Base-by-base conservation (phyloP, 805 yeast species). In the Citeromyces matritensis region DNA sequence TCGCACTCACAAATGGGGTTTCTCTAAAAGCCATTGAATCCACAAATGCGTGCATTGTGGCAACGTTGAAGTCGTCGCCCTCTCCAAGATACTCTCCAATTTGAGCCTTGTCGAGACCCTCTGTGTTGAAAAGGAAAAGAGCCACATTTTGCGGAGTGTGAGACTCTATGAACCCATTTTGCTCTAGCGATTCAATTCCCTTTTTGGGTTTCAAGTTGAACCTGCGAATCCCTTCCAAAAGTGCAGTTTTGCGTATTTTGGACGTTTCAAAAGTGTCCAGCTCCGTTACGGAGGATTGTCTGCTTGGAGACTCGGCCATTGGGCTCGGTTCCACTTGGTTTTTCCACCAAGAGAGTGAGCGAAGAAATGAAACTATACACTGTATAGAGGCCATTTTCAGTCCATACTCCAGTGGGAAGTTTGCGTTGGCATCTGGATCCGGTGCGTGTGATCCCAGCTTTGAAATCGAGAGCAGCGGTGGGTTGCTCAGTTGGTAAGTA, bases 41-140 rank as follows among this genome's bases (percentile, higher is more conserved):
- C 19, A 88, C 94, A 58, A 91, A 91, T 5, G 84, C 79, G 52
- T 86, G 95, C 96, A 88, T 85, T 25, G 78, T 72, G 4, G 77
- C 74, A 37, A 83, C 70, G 48, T 83, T 78, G 30, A 65, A 63
- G 9, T 77, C 81, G 39, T 76, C 76, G 24, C 88, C 94, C 43
- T 82, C 95, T 33, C 98, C 98, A 36, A 91, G 58, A 48, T 64
- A 91, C 45, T 88, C 97, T 33, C 99, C 99, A 35, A 93, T 64
- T 5, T 70, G 70, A 0, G 86, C 65, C 48, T 86, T 79, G 47
- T 85, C 94, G 33, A 91, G 58, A 0, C 88, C 81, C 3, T 78
- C 77, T 1, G 71, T 66, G 14, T 55, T 57, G 29, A 83, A 53
- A 33, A 91, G 55, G 52, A 91, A 84, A 35, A 55, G 48, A 0